These are phyloP conservation scores for Mortierella sp. DNA, from an alignment of 371 early-diverging fungal genomes.

Conservation along the genomic window DNA sequence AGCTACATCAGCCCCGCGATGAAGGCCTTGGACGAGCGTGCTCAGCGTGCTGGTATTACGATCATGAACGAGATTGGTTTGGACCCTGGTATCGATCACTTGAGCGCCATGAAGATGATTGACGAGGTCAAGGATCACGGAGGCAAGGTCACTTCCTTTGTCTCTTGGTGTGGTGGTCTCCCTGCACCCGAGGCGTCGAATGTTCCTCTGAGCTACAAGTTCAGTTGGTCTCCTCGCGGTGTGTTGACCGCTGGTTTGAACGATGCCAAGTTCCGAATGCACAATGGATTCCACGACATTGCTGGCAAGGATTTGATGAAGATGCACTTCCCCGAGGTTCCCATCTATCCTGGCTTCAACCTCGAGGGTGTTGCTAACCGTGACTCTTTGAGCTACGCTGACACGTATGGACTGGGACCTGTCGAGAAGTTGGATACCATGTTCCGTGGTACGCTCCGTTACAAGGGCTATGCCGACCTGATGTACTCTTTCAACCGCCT, in stretches of 20 bases:
- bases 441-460: slow-evolving; percentile 89
- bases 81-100: slow-evolving; percentile 98
- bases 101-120: slow-evolving; percentile 97
- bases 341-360: slow-evolving; percentile 83
- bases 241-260: slow-evolving; percentile 87
- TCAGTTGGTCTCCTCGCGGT: slow-evolving; percentile 90
- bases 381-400: slow-evolving; percentile 75
- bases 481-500: slow-evolving; percentile 69
- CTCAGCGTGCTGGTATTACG: slow-evolving; percentile 84
- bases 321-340: slow-evolving; percentile 67
- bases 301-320: slow-evolving; percentile 83
- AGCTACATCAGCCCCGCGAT: slow-evolving; percentile 95
- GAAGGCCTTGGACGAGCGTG: slow-evolving; percentile 78
- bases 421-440: slow-evolving; percentile 79
- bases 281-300: slow-evolving; percentile 63
- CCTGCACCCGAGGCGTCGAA: slow-evolving; percentile 91
- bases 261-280: slow-evolving; percentile 80
- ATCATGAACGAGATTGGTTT: slow-evolving; percentile 98
- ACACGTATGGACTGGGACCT: slow-evolving; percentile 72
- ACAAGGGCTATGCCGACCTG: slow-evolving; percentile 77
- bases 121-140: slow-evolving; percentile 81
- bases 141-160: slow-evolving; percentile 80
- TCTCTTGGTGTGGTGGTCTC: slow-evolving; percentile 92
- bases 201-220: slow-evolving; percentile 92
- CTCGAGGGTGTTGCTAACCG: slow-evolving; percentile 91